phyloP scores from a whole-genome alignment of 495 filamentous ascomycete genomes.

The Apiosordaria backusii region DNA sequence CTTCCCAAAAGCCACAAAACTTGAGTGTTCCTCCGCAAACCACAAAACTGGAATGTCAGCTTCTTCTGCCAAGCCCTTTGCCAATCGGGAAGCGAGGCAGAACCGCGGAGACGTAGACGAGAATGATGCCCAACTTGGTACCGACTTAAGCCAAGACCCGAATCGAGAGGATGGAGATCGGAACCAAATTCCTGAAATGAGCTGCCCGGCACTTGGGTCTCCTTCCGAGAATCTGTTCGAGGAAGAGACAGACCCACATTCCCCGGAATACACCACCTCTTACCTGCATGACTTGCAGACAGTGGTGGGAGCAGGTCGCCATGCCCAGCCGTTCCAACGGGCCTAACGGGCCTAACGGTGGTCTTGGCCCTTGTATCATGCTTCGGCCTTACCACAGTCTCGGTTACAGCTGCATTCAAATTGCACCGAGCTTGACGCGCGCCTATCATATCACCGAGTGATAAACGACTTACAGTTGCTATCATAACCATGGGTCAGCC shows the following conservation, averaged over 20 bases:
- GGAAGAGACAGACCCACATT: not conserved
- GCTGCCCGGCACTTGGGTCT: not conserved
- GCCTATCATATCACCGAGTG: too few relatives aligned
- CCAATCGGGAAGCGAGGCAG: not conserved
- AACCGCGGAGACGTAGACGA: not conserved
- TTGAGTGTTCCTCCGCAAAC: not conserved
- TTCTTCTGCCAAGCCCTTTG: not conserved
- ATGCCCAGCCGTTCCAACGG: not conserved
- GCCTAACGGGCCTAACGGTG: too few relatives aligned
- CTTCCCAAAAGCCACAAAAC: not conserved
- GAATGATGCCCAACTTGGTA: not conserved
- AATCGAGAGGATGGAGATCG: not conserved
- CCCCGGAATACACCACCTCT: not conserved
- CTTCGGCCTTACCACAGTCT: too few relatives aligned
- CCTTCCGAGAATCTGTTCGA: not conserved
- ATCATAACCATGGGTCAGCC: too few relatives aligned
- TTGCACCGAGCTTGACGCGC: too few relatives aligned
- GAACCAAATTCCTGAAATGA: not conserved
- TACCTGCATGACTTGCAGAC: not conserved
- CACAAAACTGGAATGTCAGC: not conserved
- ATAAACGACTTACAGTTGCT: too few relatives aligned
- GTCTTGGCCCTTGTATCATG: too few relatives aligned
- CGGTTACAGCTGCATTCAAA: too few relatives aligned
- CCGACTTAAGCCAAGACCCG: not conserved
- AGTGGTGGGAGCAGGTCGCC: not conserved